phyloP scores from a whole-genome alignment of 352 stramenopile species.

The Phytophthora pini region DNA sequence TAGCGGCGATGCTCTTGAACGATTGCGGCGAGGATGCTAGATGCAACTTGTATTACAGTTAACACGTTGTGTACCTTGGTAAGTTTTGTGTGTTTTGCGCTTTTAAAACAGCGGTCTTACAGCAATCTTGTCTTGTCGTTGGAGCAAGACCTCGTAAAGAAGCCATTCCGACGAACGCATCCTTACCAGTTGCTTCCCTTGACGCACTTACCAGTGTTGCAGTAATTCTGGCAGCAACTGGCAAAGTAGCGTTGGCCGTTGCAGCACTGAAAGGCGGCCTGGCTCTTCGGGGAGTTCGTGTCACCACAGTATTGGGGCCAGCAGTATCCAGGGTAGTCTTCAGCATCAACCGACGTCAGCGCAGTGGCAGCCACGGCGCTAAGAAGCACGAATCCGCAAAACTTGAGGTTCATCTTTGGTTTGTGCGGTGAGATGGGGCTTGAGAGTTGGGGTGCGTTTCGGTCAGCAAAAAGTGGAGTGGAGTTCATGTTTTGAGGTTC shows the following conservation, averaged over 20 bases:
- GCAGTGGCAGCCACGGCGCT: background rate
- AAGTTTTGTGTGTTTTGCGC: no score
- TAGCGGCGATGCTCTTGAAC: conserved; percentile 8
- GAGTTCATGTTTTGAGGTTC: background rate
- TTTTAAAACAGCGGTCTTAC: no score
- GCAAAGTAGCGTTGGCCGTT: conserved; percentile 2
- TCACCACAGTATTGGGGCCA: background rate
- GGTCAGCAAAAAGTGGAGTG: background rate
- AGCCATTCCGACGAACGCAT: no score
- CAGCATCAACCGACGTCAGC: background rate
- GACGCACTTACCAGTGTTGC: background rate
- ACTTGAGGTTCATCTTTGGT: background rate
- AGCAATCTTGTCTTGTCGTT: no score
- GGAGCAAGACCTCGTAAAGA: no score
- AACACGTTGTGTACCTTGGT: no score
- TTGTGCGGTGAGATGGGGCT: background rate
- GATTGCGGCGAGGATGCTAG: no score
- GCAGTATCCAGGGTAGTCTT: background rate
- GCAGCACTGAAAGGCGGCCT: conserved; percentile 1
- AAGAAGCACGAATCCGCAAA: background rate
- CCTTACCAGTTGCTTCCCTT: conserved; percentile 1
- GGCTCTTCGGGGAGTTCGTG: background rate
- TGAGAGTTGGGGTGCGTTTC: background rate
- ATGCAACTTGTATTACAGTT: no score
- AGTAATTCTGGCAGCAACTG: background rate